These are phyloP conservation scores for Ceratorhiza oryzae-sativae DNA, from an alignment of 1,284 basidiomycete species.

Conservation along the genomic window DNA sequence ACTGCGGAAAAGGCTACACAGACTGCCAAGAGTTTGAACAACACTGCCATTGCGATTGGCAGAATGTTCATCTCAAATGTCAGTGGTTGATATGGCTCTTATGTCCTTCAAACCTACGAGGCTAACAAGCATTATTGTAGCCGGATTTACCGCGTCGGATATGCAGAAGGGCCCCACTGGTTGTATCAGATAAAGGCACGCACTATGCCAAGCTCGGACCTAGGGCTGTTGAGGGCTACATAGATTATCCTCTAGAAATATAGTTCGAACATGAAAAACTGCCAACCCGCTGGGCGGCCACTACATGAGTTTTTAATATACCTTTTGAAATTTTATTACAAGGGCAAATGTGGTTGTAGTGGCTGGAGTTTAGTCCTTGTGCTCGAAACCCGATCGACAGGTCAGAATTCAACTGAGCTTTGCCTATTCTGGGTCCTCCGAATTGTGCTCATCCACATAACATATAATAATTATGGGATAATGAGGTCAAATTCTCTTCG, in stretches of 20 bases:
- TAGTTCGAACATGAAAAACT: no score
- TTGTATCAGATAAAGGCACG: neutral
- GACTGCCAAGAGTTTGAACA: constrained; percentile 45
- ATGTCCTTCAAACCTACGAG: neutral
- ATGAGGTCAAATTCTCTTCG: no score
- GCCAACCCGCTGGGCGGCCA: no score
- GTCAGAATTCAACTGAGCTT: no score
- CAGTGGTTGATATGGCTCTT: constrained; percentile 34
- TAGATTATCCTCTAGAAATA: neutral
- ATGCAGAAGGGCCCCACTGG: neutral
- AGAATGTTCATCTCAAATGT: constrained; percentile 58
- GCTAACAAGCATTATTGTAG: constrained; percentile 45
- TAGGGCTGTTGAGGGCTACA: neutral
- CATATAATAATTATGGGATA: no score
- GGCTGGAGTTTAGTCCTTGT: no score
- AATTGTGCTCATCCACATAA: no score
- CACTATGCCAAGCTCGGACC: constrained; percentile 4
- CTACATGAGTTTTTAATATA: no score
- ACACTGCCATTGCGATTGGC: constrained; percentile 57
- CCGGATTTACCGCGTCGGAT: constrained; percentile 64
- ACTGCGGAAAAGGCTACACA: constrained; percentile 44
- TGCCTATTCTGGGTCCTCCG: no score
- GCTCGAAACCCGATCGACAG: no score
- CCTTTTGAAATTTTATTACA: no score
- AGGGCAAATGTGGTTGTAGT: no score